Percentiles rank a stretch among this genome's conserved stretches.
Evolutionary conservation across 805 yeast species (phyloP).

Genomic region (Wickerhamiella australiensis): DNA sequence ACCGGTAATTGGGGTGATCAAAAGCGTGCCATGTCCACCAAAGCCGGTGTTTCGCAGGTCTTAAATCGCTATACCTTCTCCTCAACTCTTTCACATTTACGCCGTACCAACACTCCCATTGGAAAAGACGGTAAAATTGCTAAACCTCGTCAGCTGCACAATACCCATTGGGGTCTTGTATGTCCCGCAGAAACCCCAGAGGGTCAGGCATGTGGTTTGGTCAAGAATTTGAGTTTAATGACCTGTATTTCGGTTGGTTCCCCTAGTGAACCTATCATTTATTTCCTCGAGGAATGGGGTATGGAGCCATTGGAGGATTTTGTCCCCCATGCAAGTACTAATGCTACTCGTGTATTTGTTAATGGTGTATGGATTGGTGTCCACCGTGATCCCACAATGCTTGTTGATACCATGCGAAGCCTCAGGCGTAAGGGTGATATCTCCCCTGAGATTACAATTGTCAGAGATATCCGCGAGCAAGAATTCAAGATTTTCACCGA

Average conservation of each 20-base stretch:
- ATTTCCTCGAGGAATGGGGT: constrained; percentile 97
- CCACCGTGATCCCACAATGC: constrained; percentile 87
- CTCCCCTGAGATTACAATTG: constrained; percentile 89
- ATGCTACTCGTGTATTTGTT: constrained; percentile 86
- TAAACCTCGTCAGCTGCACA: constrained; percentile 96
- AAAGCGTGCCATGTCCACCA: constrained; percentile 95
- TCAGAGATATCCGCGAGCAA: constrained; percentile 91
- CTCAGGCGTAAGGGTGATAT: constrained; percentile 92
- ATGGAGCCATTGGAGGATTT: constrained; percentile 95
- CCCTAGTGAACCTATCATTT: constrained; percentile 87
- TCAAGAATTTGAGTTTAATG: constrained; percentile 91
- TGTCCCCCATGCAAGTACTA: constrained; percentile 81
- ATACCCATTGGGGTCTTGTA: constrained; percentile 99
- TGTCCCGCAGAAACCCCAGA: constrained; percentile 99
- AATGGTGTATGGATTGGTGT: constrained; percentile 99
- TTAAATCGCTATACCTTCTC: constrained; percentile 95
- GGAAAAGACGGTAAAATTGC: constrained; percentile 99
- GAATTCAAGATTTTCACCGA: constrained; percentile 95
- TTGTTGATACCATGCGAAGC: constrained; percentile 80
- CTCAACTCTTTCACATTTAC: constrained; percentile 94
- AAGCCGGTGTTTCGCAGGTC: constrained; percentile 99
- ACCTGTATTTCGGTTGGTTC: constrained; percentile 96
- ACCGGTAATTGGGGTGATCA: constrained; percentile 99
- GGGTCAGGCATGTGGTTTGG: constrained; percentile 99
- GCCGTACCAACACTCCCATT: constrained; percentile 98